These are phyloP conservation scores for Pseudomonodictys pantanalensis DNA, from an alignment of 495 filamentous ascomycete genomes.

Conservation along the genomic window DNA sequence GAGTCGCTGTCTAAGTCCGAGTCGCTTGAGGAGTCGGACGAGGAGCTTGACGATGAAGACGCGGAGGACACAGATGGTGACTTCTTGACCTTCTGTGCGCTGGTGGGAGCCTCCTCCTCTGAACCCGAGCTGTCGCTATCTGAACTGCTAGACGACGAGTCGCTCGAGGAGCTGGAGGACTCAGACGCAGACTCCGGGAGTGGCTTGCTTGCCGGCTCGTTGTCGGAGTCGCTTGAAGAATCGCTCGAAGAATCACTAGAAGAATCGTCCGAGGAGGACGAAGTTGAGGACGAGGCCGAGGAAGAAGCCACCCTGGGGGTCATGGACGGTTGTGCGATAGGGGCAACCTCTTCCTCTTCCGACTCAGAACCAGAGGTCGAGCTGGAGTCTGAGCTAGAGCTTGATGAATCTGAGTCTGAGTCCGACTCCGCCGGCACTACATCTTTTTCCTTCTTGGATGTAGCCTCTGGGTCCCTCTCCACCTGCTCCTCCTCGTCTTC, in stretches of 20 bases:
- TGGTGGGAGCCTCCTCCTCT: background rate
- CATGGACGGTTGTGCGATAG: conserved; percentile 16
- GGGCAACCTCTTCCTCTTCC: conserved; percentile 5
- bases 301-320: conserved; percentile 4
- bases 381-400: conserved; percentile 18
- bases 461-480: conserved; percentile 2
- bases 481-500: conserved; percentile 9
- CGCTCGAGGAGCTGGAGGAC: conserved; percentile 5
- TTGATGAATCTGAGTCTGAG: conserved; percentile 7
- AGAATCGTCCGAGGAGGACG: conserved; percentile 17
- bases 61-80: conserved; percentile 6
- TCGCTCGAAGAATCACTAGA: conserved; percentile 17
- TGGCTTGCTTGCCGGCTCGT: background rate
- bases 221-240: conserved; percentile 16
- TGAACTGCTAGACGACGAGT: conserved; percentile 15
- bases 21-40: conserved; percentile 21
- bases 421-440: background rate
- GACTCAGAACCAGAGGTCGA: conserved; percentile 6
- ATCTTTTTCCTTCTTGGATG: background rate
- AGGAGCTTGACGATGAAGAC: conserved; percentile 7
- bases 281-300: conserved; percentile 13
- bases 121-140: conserved; percentile 6
- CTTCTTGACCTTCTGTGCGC: background rate
- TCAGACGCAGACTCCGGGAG: background rate
- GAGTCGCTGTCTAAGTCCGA: conserved; percentile 24